Percentiles rank a stretch among this genome's conserved stretches.
Evolutionary conservation across 2,329 filamentous ascomycete genomes (phyloP).

Genomic region (Chaetomiaceae sp.): DNA sequence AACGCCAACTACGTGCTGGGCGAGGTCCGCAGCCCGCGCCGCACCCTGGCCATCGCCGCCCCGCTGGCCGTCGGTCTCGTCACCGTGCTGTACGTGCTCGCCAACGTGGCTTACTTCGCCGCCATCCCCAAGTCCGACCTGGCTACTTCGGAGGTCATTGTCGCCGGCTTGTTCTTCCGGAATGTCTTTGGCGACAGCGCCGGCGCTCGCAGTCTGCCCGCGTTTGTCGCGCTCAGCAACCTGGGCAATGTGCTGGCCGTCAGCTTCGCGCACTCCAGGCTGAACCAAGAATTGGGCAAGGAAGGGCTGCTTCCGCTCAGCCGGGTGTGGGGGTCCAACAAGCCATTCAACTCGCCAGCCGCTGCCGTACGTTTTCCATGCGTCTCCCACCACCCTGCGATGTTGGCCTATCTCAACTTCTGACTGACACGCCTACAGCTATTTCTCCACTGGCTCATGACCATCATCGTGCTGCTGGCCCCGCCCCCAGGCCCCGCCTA

Average conservation of each 20-base stretch:
- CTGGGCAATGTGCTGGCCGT: conserved; percentile 57
- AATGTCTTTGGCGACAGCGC: conserved; percentile 55
- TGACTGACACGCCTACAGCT: conserved; percentile 27
- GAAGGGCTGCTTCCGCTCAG: conserved; percentile 62
- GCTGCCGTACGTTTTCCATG: conserved; percentile 31
- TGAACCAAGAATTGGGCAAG: conserved; percentile 62
- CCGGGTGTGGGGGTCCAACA: conserved; percentile 60
- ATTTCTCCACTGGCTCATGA: conserved; percentile 61
- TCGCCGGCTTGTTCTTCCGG: conserved; percentile 55
- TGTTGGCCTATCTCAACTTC: too few species aligned
- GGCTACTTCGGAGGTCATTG: conserved; percentile 51
- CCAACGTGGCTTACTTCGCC: conserved; percentile 60
- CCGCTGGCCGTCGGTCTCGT: conserved; percentile 53
- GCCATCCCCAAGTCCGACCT: conserved; percentile 54
- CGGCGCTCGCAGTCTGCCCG: conserved; percentile 26
- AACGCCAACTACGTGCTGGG: conserved; percentile 57
- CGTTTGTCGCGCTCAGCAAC: conserved; percentile 55
- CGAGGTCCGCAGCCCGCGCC: conserved; percentile 33
- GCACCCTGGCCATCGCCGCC: conserved; percentile 47
- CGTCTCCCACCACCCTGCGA: neutral
- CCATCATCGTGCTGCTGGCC: conserved; percentile 59
- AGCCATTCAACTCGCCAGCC: conserved; percentile 60
- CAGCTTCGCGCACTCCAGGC: conserved; percentile 50
- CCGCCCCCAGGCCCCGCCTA: conserved; percentile 63
- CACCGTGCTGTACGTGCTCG: conserved; percentile 55